Percentiles rank a stretch among this genome's conserved stretches.
Evolutionary conservation across 2,329 filamentous ascomycete species (phyloP).

Genomic region (Nemania bipapillata): DNA sequence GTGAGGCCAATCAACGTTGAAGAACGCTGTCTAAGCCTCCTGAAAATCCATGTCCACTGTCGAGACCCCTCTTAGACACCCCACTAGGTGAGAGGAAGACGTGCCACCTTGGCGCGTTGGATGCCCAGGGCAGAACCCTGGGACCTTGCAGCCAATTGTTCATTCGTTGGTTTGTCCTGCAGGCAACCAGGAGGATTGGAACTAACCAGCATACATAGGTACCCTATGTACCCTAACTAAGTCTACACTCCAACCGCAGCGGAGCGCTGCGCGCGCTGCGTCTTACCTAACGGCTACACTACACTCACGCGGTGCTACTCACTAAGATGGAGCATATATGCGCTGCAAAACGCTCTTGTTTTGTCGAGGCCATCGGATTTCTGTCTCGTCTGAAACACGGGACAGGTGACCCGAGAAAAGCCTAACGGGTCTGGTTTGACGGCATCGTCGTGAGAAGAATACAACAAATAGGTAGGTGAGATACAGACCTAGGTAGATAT

Average conservation of each 20-base stretch:
- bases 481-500: too few species aligned
- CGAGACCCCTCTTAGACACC: constrained; percentile 25
- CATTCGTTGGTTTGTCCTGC: constrained; percentile 24
- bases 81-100: constrained; percentile 18
- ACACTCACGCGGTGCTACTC: too few species aligned
- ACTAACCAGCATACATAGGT: constrained; percentile 16
- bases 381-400: constrained; percentile 34
- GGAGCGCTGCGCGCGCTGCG: not conserved
- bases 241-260: constrained; percentile 23
- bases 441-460: not conserved
- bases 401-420: constrained; percentile 20
- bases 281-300: constrained; percentile 15
- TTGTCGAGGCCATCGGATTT: not conserved
- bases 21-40: constrained; percentile 36
- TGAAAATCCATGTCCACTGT: constrained; percentile 13
- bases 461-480: not conserved
- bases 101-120: constrained; percentile 31
- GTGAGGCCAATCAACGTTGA: constrained; percentile 28
- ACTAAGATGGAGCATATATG: too few species aligned
- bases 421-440: constrained; percentile 14
- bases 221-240: too few species aligned
- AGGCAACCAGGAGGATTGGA: constrained; percentile 36
- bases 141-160: constrained; percentile 21
- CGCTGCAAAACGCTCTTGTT: not conserved
- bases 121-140: constrained; percentile 12